Base-by-base conservation (phyloP, 768 basidiomycete species). In the Kwoniella bestiolae region DNA sequence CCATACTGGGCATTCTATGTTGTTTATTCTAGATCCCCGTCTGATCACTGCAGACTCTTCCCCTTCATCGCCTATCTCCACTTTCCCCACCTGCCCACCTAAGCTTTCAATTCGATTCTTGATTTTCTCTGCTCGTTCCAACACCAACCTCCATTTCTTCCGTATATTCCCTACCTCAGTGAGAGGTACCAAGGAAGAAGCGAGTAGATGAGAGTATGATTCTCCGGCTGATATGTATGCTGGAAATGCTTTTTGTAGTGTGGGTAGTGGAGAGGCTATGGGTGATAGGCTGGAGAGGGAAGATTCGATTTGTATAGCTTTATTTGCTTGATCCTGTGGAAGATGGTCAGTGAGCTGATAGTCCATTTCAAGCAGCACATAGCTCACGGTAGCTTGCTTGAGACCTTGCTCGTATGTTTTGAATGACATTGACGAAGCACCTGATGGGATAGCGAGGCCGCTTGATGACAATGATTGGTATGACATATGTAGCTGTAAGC, bases 51-150 rank as follows among this genome's bases (percentile, higher is more conserved):
- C 63, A 29, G 51, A 65, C 56, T 76, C 72, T 41, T 72, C 67
- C 0, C 73, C 73, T 56, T 71, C 61, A 65, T 73, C 76, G 1
- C 65, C 66, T 7, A 63, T 47, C n/a, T 52, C 70, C 0, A 60
- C 68, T 45, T 60, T 64, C 2, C 68, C 73, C 3, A 73, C 74
- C 18, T 69, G 65, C 3, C 75, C 75, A 18, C 78, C 80, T n/a
- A 75, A 58, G 56, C 62, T 65, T 28, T 73, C 68, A 1, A 79
- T 69, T 34, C 68, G 41, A 44, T 61, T 63, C 63, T 78, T 79
- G 65, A 81, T 67, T 66, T 78, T 75, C 56, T 81, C 78, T 7
- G 78, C 80, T 31, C 80, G 63, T 46, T 79, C 78, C 12, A 81
- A 60, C 14, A 79, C 77, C 25, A 77, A 51, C 23, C 76, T 68